Base-by-base conservation (phyloP, 31 red algal genomes). In the Endocladia muricata region DNA sequence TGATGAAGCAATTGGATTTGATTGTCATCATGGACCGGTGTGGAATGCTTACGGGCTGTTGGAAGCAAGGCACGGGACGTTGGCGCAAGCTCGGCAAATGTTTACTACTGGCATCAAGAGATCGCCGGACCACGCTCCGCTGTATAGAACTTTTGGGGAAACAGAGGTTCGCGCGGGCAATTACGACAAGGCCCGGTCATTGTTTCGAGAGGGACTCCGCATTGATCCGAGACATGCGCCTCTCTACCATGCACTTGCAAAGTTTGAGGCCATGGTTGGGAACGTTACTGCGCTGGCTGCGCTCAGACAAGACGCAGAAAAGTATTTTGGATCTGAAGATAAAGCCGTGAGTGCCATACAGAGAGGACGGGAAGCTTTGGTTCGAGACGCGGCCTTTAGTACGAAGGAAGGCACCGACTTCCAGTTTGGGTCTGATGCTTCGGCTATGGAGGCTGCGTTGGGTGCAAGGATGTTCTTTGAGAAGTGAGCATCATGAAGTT, bases 21-120 rank as follows among this genome's bases (percentile, higher is more conserved):
- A 93, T 71, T 32, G 41, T 0, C 59, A 19, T 41, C 93, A 95
- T 61, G 96, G 96, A 1, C 64, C 96, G 29, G 81, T 85, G 40
- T 99, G 93, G 92, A 95, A 81, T 52, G 96, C 90, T 2, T 87
- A 81, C 55, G 89, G 79, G 0, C 34, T 93, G 62, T 61, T 99
- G 17, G 92, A 98, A 61, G 66, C 79, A 47, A 52, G 75, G 13
- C 88, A 88, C 38, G 94, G 94, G 55, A 61, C 72, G 1, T 57
- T 94, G 21, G 77, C 81, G 33, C 68, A 65, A 23, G 84, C 91
- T 26, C 79, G 94, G 23, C 86, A 79, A 19, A 79, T 74, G 42
- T 97, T 97, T 44, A 23, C 64, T 11, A 65, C 70, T 23, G 94
- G 94, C 3, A 88, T 97, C 70, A 30, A 73, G 28, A 41, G 79